phyloP scores from a whole-genome alignment of 176 grass and related monocot genomes.

The Rhynchospora tenuis region DNA sequence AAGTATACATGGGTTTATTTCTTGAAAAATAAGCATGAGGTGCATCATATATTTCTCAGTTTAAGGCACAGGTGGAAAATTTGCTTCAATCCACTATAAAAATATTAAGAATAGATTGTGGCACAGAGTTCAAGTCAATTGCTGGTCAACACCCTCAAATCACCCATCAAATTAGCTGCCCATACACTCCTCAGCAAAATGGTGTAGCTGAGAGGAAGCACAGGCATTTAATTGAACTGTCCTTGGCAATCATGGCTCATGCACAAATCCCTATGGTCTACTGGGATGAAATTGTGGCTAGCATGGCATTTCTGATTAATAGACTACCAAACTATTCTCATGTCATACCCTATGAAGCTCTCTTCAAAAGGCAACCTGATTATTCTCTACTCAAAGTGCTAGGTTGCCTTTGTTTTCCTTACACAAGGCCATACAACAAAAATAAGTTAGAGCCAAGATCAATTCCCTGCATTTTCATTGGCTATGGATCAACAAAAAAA shows the following conservation, averaged over 20 bases:
- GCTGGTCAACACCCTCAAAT: background rate
- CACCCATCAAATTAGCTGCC: background rate
- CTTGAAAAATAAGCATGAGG: background rate
- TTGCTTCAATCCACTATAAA: background rate
- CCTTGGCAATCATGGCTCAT: background rate
- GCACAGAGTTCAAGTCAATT: background rate
- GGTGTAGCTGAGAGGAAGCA: background rate
- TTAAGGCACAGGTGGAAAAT: background rate
- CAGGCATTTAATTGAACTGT: background rate
- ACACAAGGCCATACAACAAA: background rate
- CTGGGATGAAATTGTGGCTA: background rate
- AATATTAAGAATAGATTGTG: background rate
- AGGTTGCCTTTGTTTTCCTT: background rate
- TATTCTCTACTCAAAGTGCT: background rate
- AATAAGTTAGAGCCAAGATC: background rate
- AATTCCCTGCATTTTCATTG: background rate
- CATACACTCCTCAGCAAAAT: background rate
- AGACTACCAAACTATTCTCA: background rate
- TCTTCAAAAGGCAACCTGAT: background rate
- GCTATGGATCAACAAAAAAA: background rate
- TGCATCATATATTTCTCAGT: background rate
- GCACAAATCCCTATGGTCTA: background rate
- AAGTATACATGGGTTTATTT: background rate
- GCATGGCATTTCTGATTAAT: background rate
- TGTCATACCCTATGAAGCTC: background rate